Evolutionary conservation across 805 yeast genomes (phyloP), one percentile per base, ranked within the genome.

Genomic region (Barnettozyma pratensis): DNA sequence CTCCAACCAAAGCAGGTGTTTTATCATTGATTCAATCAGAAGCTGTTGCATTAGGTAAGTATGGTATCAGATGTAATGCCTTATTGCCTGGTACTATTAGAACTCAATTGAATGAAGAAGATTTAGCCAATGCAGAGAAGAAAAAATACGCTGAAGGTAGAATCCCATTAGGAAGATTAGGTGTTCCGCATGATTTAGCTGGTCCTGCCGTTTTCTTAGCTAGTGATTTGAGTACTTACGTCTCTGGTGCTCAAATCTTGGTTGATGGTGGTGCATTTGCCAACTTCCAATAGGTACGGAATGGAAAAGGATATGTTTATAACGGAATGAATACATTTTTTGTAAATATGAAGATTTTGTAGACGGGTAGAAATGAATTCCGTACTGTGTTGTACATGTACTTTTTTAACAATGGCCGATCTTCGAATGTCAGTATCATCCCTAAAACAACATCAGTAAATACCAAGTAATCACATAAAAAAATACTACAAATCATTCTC

Each of bases 1-100:
- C 75, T n/a, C 75, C 77, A 14, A 71, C 77, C 10, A 73, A 73
- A 49, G 76, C 75, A n/a, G 77, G 75, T 14, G 62, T 73, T 39
- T 55, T 71, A 42, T 69, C 73, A 19, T 57, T 73, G 52, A 72
- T 72, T 66, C 76, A 73, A 54, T 66, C 74, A 12, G 62, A 64
- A 32, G 77, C 77, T 2, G 67, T 70, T 49, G 73, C 75, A 2
- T 63, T 73, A 32, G 76, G 76, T 2, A 59, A 67, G 41, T 66
- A 69, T 50, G 73, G 74, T 6, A 73, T 73, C 39, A 60, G 76
- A 51, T 70, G 74, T 48, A 73, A 73, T 54, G 75, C 76, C 12
- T 50, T 73, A n/a, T 57, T 72, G 19, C 77, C 77, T 12, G 77
- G 77, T 2, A 71, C 76, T 1, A 72, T 73, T 45, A 48, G 62